Evolutionary conservation across 305 asterid species (phyloP), one percentile per base, ranked within the genome.

Genomic region (Rubia peregrina): DNA sequence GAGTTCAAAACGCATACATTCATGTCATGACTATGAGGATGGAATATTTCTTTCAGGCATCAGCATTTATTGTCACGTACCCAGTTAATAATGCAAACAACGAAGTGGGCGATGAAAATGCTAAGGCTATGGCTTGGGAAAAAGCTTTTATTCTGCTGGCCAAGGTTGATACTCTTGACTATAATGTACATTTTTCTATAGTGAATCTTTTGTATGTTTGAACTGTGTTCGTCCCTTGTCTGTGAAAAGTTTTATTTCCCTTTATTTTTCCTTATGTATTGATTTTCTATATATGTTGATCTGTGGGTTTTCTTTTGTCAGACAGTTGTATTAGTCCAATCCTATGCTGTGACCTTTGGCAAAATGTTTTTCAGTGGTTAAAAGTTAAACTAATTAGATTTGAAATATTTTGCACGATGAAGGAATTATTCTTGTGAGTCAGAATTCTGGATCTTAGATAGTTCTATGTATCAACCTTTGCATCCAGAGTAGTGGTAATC

Each of bases 131-230:
- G 75, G 96, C 96, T 59, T 93, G 98, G 98, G 98, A 93, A 81
- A 89, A 88, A 80, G 98, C 94, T 68, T 93, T 93, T 87, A 79
- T 93, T 83, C 95, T 84, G 87, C 91, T 93, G 72, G 95, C 94
- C 53, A 86, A 93, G 98, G 98, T 93, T 41, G 36, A 65, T 41
- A 41, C 24, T 43, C 6, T 65, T 68, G 30, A 43, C 71, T 14
- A 16, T 40, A 1, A 22, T 26, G 2, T n/a, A 19, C 9, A n/a
- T 41, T 41, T 21, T 41, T 65, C 9, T 16, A 14, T 33, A 4
- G 12, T 62, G 44, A 16, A 62, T 36, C 7, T 5, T 62, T 6
- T 30, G 49, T 16, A 12, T 19, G 26, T 38, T 11, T 38, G 42
- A 17, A 17, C 42, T 36, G 48, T 36, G 7, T 40, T 26, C 4